phyloP scores from a whole-genome alignment of 768 basidiomycete genomes.

The Kwoniella heveanensis region DNA sequence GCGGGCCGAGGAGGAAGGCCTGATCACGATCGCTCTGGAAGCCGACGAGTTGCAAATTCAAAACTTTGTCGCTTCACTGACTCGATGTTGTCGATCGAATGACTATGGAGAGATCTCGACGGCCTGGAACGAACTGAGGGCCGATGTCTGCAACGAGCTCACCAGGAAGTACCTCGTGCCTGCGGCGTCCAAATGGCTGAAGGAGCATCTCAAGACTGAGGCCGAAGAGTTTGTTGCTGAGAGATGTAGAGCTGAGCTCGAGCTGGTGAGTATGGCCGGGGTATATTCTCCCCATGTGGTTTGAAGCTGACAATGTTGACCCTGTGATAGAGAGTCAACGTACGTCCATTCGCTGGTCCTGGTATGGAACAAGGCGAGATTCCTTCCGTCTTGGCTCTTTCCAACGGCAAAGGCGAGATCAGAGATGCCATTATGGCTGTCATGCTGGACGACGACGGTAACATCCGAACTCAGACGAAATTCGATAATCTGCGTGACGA shows the following conservation, averaged over 20 bases:
- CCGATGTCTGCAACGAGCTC: conserved; percentile 74
- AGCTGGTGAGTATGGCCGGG: conserved; percentile 62
- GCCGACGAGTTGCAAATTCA: conserved; percentile 65
- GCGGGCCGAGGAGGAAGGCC: conserved; percentile 81
- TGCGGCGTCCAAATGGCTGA: conserved; percentile 79
- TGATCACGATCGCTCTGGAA: conserved; percentile 74
- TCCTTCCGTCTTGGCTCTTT: conserved; percentile 81
- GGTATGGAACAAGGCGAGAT: conserved; percentile 71
- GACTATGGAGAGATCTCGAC: conserved; percentile 77
- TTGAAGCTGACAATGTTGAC: conserved; percentile 3
- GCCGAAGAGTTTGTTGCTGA: conserved; percentile 79
- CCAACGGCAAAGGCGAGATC: conserved; percentile 94
- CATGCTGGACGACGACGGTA: conserved; percentile 83
- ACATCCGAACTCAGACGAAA: conserved; percentile 83
- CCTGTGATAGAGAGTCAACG: conserved; percentile 74
- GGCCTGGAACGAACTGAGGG: conserved; percentile 87
- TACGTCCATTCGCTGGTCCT: conserved; percentile 69
- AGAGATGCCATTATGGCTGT: conserved; percentile 84
- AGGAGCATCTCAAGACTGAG: conserved; percentile 85
- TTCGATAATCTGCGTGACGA: conserved; percentile 80
- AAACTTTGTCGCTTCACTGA: conserved; percentile 73
- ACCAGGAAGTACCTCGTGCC: conserved; percentile 82
- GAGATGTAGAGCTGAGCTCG: conserved; percentile 69
- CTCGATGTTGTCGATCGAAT: conserved; percentile 81
- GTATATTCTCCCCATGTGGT: no score